A percentile compares a stretch with the other conserved stretches of the same genome.
These are phyloP conservation scores for Xylariales sp. DNA, from an alignment of 2,329 filamentous ascomycete species.

Conservation along the genomic window DNA sequence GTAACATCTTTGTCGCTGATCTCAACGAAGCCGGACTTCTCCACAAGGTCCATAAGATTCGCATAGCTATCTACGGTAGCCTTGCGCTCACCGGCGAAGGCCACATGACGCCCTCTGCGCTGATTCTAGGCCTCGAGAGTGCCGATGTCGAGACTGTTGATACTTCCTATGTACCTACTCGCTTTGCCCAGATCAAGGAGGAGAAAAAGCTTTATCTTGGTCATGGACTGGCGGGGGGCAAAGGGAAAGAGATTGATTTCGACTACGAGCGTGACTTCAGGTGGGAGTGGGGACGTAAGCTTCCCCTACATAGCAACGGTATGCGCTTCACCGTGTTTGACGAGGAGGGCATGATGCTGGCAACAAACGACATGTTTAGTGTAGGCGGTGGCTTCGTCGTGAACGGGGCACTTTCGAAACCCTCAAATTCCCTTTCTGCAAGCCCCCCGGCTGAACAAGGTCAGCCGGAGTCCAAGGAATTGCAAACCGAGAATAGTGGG, in stretches of 20 bases:
- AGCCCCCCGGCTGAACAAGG: conserved; percentile 22
- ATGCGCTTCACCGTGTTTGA: conserved; percentile 65
- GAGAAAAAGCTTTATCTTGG: conserved; percentile 59
- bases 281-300: conserved; percentile 64
- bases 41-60: conserved; percentile 59
- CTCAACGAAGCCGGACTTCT: conserved; percentile 59
- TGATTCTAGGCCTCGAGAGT: conserved; percentile 62
- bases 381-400: conserved; percentile 65
- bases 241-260: conserved; percentile 60
- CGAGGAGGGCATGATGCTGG: conserved; percentile 58
- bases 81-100: conserved; percentile 63
- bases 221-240: conserved; percentile 53
- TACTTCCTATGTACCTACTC: conserved; percentile 59
- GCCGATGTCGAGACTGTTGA: conserved; percentile 63
- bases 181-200: conserved; percentile 60
- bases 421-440: conserved; percentile 44
- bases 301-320: conserved; percentile 64
- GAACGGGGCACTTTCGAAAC: conserved; percentile 61
- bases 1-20: conserved; percentile 63
- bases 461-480: conserved; percentile 39
- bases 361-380: conserved; percentile 63
- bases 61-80: conserved; percentile 62
- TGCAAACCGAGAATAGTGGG: conserved; percentile 41
- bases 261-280: conserved; percentile 62
- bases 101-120: conserved; percentile 63